Evolutionary conservation across 2,329 filamentous ascomycete species (phyloP).

Genomic region (Aspergillus tamarii): DNA sequence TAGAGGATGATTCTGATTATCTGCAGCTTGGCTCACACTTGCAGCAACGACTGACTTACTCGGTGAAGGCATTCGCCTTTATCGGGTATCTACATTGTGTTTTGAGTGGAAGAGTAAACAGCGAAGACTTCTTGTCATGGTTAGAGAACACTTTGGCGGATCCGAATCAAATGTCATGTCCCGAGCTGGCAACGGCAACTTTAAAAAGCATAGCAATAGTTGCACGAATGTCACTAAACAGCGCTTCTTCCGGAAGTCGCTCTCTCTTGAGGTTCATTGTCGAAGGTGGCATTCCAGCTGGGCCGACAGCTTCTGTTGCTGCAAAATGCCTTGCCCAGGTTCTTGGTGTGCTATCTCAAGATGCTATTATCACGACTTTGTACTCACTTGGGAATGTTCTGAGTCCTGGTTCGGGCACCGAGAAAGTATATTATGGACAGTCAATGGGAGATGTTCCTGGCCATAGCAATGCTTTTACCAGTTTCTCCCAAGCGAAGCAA

Average conservation of each 20-base stretch:
- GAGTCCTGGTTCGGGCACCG: constrained; percentile 66
- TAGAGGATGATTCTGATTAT: constrained; percentile 91
- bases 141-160: constrained; percentile 81
- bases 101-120: constrained; percentile 77
- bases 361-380: constrained; percentile 90
- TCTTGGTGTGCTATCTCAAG: constrained; percentile 80
- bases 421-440: constrained; percentile 46
- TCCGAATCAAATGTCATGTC: constrained; percentile 78
- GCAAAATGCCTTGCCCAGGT: constrained; percentile 84
- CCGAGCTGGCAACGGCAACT: constrained; percentile 74
- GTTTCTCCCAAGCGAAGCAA: constrained; percentile 36
- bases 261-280: constrained; percentile 86
- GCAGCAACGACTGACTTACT: constrained; percentile 83
- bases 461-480: constrained; percentile 52
- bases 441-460: constrained; percentile 42
- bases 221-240: constrained; percentile 72
- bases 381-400: constrained; percentile 97
- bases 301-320: constrained; percentile 72
- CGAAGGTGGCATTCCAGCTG: constrained; percentile 69
- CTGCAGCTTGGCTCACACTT: constrained; percentile 80
- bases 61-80: constrained; percentile 80
- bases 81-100: constrained; percentile 85
- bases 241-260: constrained; percentile 75
- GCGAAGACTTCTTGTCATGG: constrained; percentile 79
- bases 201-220: constrained; percentile 82